A percentile compares a stretch with the other conserved stretches of the same genome.
phyloP scores from a whole-genome alignment of 441 rosid genomes.

The Eruca vesicaria region DNA sequence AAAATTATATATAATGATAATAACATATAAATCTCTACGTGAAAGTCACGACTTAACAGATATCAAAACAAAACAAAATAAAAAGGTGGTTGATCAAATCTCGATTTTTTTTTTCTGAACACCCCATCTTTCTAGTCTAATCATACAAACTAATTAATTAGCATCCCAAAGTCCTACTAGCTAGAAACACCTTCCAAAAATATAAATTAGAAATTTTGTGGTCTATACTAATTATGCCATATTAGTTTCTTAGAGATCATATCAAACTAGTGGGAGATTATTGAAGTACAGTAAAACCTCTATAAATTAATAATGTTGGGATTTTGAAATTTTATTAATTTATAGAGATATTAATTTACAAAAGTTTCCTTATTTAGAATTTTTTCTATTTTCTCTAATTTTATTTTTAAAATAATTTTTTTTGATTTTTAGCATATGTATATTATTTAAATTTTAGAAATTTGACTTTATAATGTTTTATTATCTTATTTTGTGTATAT shows the following conservation, averaged over 20 bases:
- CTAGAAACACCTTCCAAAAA: neutral
- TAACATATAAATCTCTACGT: neutral
- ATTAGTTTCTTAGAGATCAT: neutral
- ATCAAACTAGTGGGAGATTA: neutral
- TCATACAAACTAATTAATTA: neutral
- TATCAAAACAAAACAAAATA: neutral
- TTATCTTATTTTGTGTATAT: too few relatives aligned
- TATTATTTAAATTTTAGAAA: too few relatives aligned
- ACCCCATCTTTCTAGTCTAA: neutral
- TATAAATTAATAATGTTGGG: too few relatives aligned
- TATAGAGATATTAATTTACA: too few relatives aligned
- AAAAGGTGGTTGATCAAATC: neutral
- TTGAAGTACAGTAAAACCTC: too few relatives aligned
- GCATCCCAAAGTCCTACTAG: neutral
- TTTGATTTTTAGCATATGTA: too few relatives aligned
- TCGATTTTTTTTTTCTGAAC: neutral
- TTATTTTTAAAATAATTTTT: too few relatives aligned
- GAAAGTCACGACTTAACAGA: neutral
- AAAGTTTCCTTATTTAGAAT: too few relatives aligned
- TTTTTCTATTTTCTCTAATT: too few relatives aligned
- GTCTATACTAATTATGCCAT: neutral
- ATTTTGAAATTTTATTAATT: too few relatives aligned
- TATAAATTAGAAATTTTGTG: neutral
- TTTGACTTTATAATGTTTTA: too few relatives aligned
- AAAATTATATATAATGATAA: neutral